phyloP scores from a whole-genome alignment of 2,329 filamentous ascomycete species.

The Colletotrichum sansevieriae region DNA sequence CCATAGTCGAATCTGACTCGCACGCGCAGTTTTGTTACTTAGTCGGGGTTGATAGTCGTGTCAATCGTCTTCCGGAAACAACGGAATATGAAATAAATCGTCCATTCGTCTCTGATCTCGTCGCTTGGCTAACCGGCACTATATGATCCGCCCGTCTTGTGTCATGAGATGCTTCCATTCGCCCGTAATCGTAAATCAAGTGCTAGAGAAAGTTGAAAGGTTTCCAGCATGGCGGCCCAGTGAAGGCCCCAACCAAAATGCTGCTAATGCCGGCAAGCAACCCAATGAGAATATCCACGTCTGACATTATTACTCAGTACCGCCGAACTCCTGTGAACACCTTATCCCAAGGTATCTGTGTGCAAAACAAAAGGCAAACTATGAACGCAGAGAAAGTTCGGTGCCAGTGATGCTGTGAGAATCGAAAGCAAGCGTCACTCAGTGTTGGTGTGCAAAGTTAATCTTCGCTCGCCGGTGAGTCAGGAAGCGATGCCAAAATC shows the following conservation, averaged over 20 bases:
- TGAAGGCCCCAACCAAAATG: slow-evolving; percentile 10
- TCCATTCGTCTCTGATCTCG: slow-evolving; percentile 26
- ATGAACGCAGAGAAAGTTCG: slow-evolving; percentile 15
- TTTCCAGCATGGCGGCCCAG: slow-evolving; percentile 1
- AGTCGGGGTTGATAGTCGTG: neutral
- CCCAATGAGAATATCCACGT: slow-evolving; percentile 34
- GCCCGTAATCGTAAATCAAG: slow-evolving; percentile 23
- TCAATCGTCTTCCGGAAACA: neutral
- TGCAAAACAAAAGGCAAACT: slow-evolving; percentile 12
- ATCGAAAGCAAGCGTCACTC: slow-evolving; percentile 13
- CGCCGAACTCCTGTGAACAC: slow-evolving; percentile 35
- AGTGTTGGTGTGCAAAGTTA: slow-evolving; percentile 12
- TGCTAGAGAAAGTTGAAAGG: slow-evolving; percentile 1
- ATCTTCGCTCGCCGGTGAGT: slow-evolving; percentile 32
- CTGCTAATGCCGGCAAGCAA: slow-evolving; percentile 27
- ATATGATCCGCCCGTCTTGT: slow-evolving; percentile 23
- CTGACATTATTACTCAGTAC: slow-evolving; percentile 20
- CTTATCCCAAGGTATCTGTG: slow-evolving; percentile 36
- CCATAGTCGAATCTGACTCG: neutral
- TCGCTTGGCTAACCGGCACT: slow-evolving; percentile 25
- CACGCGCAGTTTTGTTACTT: neutral
- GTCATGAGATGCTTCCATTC: slow-evolving; percentile 31
- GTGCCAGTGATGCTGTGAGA: slow-evolving; percentile 24
- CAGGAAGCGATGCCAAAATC: slow-evolving; percentile 29
- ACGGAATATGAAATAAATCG: slow-evolving; percentile 23